Evolutionary conservation across 495 filamentous ascomycete genomes (phyloP), one percentile per base, ranked within the genome.

Genomic region (Podospora sp.): DNA sequence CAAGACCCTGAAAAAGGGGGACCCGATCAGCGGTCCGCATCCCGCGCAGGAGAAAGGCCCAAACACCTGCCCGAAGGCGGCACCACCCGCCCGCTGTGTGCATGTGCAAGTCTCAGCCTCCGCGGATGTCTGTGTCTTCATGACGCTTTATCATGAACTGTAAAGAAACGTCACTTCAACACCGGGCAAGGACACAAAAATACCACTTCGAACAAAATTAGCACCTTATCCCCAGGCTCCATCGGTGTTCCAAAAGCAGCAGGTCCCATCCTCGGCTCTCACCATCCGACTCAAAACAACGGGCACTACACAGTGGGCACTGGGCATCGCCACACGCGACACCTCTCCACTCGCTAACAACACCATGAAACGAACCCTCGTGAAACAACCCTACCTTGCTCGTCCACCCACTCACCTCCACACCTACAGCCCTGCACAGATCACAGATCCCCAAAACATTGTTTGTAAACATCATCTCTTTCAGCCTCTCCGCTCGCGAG

Each of bases 391-490:
- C 29, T 8, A 33, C 29, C 29, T n/a, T n/a, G n/a, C n/a, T 33
- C 29, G 29, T 33, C 29, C 8, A n/a, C n/a, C n/a, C n/a, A n/a
- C n/a, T n/a, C n/a, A n/a, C n/a, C n/a, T n/a, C n/a, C n/a, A n/a
- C n/a, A n/a, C n/a, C n/a, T n/a, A n/a, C n/a, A n/a, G n/a, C n/a
- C 11, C 9, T 46, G 2, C 9, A 46, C 5, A 33, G 3, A 3
- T 46, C 40, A 46, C 52, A 22, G 25, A 4, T 22, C 9, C n/a
- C 7, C 40, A 12, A 46, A n/a, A 22, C 9, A 20, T 55, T 55
- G 52, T 55, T 55, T 55, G 20, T 55, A 11, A 55, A 55, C 52
- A 26, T 55, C 52, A 52, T 55, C 52, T n/a, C 25, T 36, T 60
- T 60, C 57, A 33, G 8, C 57, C 25, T 21, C 25, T 29, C 20